These are phyloP conservation scores for Neurospora sp. DNA, from an alignment of 495 filamentous ascomycete genomes.

Conservation along the genomic window DNA sequence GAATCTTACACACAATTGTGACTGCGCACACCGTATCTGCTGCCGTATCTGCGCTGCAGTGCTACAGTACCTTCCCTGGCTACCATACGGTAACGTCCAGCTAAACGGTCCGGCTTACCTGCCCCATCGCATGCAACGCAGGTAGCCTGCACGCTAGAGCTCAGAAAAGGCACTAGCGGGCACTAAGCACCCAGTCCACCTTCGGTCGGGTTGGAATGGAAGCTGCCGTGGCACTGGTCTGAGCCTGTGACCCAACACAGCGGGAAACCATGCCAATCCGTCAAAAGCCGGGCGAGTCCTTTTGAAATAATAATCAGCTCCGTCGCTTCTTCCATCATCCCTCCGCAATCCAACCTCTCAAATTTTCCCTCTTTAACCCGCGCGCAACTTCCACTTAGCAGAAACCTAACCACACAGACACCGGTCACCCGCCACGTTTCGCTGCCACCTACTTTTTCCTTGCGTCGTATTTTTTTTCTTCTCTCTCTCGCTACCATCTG, in stretches of 20 bases:
- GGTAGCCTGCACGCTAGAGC: neutral
- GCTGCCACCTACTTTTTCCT: neutral
- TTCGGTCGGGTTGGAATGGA: neutral
- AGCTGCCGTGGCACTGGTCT: neutral
- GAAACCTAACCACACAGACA: neutral
- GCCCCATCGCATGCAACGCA: neutral
- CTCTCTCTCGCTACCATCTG: neutral
- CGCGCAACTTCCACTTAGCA: neutral
- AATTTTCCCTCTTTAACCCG: neutral
- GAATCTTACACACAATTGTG: neutral
- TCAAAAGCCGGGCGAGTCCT: constrained; percentile 17
- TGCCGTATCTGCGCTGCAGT: neutral
- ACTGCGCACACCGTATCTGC: neutral
- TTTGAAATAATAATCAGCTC: constrained; percentile 2
- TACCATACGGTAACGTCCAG: neutral
- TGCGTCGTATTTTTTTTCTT: neutral
- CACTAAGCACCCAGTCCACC: neutral
- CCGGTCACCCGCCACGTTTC: neutral
- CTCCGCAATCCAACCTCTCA: constrained; percentile 2
- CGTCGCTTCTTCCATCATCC: constrained; percentile 3
- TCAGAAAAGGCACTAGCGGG: neutral
- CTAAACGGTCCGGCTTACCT: neutral
- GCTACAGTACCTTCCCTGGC: neutral
- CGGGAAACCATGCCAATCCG: constrained; percentile 11
- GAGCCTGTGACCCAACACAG: constrained; percentile 19